Percentiles rank a stretch among this genome's conserved stretches.
These are phyloP conservation scores for Exophiala alcalophila DNA, from an alignment of 2,329 filamentous ascomycete species.

Conservation along the genomic window DNA sequence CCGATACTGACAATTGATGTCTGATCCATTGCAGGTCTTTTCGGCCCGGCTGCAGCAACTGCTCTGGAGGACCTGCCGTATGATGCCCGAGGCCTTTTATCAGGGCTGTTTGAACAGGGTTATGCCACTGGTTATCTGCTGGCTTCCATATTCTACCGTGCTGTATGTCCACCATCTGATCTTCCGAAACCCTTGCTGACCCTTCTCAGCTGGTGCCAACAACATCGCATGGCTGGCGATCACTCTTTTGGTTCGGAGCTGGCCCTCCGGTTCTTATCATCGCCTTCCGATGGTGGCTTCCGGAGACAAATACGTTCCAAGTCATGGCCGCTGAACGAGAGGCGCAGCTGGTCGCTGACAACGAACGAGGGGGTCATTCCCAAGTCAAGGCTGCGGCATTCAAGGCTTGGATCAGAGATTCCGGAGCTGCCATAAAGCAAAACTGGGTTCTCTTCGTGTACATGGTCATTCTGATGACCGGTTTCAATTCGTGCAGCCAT, in stretches of 20 bases:
- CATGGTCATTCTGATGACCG: slow-evolving; percentile 37
- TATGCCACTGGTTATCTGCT: slow-evolving; percentile 62
- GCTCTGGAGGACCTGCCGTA: slow-evolving; percentile 60
- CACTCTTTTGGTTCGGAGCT: slow-evolving; percentile 84
- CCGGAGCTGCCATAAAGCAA: slow-evolving; percentile 4
- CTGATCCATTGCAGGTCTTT: slow-evolving; percentile 40
- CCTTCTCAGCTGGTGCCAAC: slow-evolving; percentile 52
- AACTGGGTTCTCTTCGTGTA: slow-evolving; percentile 38
- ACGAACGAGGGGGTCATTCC: slow-evolving; percentile 32
- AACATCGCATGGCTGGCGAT: slow-evolving; percentile 74
- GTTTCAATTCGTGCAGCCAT: slow-evolving; percentile 39
- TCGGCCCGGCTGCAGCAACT: slow-evolving; percentile 59
- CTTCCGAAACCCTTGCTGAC: background rate
- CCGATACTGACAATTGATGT: background rate
- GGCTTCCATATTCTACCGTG: slow-evolving; percentile 52
- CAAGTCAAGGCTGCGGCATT: slow-evolving; percentile 9
- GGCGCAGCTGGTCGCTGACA: slow-evolving; percentile 15
- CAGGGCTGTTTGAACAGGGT: slow-evolving; percentile 61
- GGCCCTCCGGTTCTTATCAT: slow-evolving; percentile 77
- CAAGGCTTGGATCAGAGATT: slow-evolving; percentile 8
- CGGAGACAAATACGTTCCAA: slow-evolving; percentile 73
- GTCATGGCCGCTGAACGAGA: slow-evolving; percentile 26
- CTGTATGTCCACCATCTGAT: slow-evolving; percentile 6
- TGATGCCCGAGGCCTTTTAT: slow-evolving; percentile 57
- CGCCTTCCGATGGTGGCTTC: slow-evolving; percentile 68